Evolutionary conservation across 2,329 filamentous ascomycete genomes (phyloP).

Genomic region (Aspergillus sp.): DNA sequence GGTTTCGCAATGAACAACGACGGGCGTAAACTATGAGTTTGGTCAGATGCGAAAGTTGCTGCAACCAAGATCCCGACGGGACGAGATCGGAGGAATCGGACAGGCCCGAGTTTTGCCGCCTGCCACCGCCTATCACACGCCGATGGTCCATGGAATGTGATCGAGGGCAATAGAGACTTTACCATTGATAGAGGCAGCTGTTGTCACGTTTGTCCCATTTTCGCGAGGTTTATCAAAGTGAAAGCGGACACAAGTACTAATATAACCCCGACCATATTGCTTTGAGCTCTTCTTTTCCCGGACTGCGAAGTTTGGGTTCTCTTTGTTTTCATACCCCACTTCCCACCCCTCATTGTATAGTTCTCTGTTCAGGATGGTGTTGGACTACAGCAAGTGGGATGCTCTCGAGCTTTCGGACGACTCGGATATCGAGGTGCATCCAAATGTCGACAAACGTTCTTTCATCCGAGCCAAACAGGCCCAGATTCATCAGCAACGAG

Average conservation of each 20-base stretch:
- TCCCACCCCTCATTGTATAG: constrained; percentile 18
- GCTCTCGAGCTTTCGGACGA: constrained; percentile 96
- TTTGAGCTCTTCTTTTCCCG: neutral
- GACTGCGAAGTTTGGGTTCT: neutral
- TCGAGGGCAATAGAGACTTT: constrained; percentile 34
- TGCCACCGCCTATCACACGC: constrained; percentile 24
- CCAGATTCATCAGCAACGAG: constrained; percentile 90
- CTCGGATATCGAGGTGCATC: constrained; percentile 96
- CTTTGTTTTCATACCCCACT: constrained; percentile 17
- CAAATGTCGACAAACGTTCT: constrained; percentile 96
- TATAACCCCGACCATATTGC: neutral
- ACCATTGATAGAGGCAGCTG: neutral
- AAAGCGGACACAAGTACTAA: neutral
- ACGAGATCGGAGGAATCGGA: constrained; percentile 18
- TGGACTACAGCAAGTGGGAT: constrained; percentile 68
- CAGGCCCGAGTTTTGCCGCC: constrained; percentile 24
- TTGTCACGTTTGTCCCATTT: neutral
- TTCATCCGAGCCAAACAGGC: constrained; percentile 98
- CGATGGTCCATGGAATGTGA: constrained; percentile 25
- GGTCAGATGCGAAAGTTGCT: constrained; percentile 8
- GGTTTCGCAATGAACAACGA: constrained; percentile 1
- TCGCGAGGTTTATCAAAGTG: neutral
- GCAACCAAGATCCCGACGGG: constrained; percentile 13
- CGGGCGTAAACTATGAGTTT: neutral
- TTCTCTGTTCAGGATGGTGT: constrained; percentile 45